These are phyloP conservation scores for Purshia tridentata DNA, from an alignment of 306 rosid genomes.

Conservation along the genomic window DNA sequence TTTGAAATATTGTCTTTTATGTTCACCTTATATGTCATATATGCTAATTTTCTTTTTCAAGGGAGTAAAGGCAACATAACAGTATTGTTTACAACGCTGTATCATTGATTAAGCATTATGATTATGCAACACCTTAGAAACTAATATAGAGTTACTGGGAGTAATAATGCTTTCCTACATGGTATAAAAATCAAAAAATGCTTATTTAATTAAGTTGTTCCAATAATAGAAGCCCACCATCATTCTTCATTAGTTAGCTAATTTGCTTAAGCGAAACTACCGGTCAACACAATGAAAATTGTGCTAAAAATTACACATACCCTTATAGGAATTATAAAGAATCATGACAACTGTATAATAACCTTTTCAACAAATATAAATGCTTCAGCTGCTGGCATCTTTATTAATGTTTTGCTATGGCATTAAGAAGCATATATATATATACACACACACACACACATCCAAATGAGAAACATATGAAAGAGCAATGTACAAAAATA, in stretches of 20 bases:
- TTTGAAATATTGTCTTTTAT: background rate
- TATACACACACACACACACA: background rate
- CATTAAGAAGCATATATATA: background rate
- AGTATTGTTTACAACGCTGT: background rate
- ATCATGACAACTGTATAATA: background rate
- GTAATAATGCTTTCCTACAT: background rate
- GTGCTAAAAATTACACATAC: background rate
- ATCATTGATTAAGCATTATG: background rate
- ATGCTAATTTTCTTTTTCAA: background rate
- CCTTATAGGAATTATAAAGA: background rate
- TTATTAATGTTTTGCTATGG: background rate
- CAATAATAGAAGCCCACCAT: background rate
- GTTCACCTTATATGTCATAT: background rate
- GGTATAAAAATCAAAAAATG: background rate
- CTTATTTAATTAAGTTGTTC: background rate
- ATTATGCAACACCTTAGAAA: background rate
- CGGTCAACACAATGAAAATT: background rate
- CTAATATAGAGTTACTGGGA: background rate
- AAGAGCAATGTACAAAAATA: background rate
- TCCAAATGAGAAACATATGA: background rate
- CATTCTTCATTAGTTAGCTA: background rate
- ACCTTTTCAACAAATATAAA: background rate
- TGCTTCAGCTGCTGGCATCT: background rate
- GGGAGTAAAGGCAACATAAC: background rate
- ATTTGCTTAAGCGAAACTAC: background rate